phyloP scores from a whole-genome alignment of 768 basidiomycete genomes.

The Scleroderma bovista region DNA sequence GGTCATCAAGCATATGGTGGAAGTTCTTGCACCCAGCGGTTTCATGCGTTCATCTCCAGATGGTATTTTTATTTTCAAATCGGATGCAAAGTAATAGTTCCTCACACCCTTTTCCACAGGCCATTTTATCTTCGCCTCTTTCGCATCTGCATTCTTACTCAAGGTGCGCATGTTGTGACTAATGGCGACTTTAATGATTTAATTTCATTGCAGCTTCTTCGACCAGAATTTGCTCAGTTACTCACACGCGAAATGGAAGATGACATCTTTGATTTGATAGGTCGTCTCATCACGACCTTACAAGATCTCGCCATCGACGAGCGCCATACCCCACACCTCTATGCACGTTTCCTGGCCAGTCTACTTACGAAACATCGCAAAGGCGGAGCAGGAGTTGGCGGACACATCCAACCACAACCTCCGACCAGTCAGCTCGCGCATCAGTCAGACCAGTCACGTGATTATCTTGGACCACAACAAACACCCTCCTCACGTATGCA shows the following conservation, averaged over 20 bases:
- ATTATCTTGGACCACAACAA: constrained; percentile 22
- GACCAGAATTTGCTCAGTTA: constrained; percentile 66
- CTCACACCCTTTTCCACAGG: constrained; percentile 32
- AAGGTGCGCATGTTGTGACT: constrained; percentile 43
- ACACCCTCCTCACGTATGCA: constrained; percentile 23
- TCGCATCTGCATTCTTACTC: constrained; percentile 78
- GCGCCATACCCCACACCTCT: constrained; percentile 73
- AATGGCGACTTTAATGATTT: not conserved
- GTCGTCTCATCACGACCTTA: constrained; percentile 65
- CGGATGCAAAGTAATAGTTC: not conserved
- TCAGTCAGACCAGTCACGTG: constrained; percentile 6
- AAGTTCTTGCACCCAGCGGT: constrained; percentile 60
- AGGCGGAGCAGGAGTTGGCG: constrained; percentile 52
- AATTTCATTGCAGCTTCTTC: constrained; percentile 41
- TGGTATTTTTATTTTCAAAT: constrained; percentile 42
- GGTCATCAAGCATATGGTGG: constrained; percentile 61
- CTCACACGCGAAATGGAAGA: constrained; percentile 54
- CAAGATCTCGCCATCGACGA: constrained; percentile 77
- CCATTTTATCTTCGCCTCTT: constrained; percentile 74
- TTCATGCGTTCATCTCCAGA: constrained; percentile 79
- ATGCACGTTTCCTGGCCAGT: constrained; percentile 75
- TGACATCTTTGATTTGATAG: constrained; percentile 68
- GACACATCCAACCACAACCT: constrained; percentile 47
- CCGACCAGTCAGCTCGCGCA: constrained; percentile 34
- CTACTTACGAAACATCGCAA: constrained; percentile 64